Evolutionary conservation across 2,329 filamentous ascomycete species (phyloP).

Genomic region (Parastagonospora avenae): DNA sequence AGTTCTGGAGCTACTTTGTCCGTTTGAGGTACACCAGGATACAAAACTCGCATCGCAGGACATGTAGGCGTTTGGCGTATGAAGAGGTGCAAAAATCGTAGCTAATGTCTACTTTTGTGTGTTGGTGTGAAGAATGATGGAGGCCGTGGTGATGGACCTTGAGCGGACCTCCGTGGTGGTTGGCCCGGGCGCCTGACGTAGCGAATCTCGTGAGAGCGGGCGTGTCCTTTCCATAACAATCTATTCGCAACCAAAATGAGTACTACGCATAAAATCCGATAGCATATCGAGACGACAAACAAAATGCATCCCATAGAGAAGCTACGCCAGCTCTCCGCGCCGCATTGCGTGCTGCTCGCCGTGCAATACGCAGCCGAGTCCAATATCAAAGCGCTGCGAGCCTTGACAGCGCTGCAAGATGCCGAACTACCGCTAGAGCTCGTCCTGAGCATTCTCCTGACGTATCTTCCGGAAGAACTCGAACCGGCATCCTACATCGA

Average conservation of each 20-base stretch:
- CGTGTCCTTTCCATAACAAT: conserved; percentile 12
- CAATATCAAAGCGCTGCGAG: conserved; percentile 67
- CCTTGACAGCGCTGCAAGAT: conserved; percentile 62
- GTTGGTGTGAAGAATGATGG: too few relatives aligned
- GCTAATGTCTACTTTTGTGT: too few relatives aligned
- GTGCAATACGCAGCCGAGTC: conserved; percentile 70
- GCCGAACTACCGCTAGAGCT: conserved; percentile 67
- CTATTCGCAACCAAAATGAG: neutral
- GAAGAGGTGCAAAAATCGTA: too few relatives aligned
- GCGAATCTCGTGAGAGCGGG: conserved; percentile 14
- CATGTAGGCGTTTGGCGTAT: too few relatives aligned
- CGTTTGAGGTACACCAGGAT: too few relatives aligned
- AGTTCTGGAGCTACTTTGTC: too few relatives aligned
- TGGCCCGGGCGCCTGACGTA: conserved; percentile 26
- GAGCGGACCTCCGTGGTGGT: conserved; percentile 12
- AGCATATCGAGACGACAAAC: neutral
- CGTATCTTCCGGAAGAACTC: conserved; percentile 74
- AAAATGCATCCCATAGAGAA: conserved; percentile 35
- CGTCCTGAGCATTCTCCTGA: conserved; percentile 74
- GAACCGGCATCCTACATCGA: conserved; percentile 66
- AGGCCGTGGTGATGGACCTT: too few relatives aligned
- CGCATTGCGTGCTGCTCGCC: conserved; percentile 75
- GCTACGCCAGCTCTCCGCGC: conserved; percentile 58
- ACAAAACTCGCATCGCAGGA: too few relatives aligned
- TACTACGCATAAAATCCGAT: neutral